Percentiles rank a stretch among this genome's conserved stretches.
phyloP scores from a whole-genome alignment of 306 rosid genomes.

The Trichosanthes cucumerina region DNA sequence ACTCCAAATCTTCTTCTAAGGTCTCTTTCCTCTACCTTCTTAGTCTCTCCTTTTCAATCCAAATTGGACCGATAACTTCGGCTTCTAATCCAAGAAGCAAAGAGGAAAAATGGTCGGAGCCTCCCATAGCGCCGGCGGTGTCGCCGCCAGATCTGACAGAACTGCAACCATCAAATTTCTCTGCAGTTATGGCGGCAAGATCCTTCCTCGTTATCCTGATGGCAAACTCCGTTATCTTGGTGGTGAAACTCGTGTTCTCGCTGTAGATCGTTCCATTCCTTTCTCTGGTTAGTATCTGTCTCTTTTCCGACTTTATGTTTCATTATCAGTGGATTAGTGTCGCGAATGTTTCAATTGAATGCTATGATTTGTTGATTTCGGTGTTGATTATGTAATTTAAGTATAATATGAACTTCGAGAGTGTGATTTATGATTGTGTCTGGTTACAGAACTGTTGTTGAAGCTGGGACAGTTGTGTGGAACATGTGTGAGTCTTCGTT shows the following conservation, averaged over 20 bases:
- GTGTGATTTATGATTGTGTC: slow-evolving; percentile 16
- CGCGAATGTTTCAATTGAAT: neutral
- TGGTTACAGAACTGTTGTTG: slow-evolving; percentile 50
- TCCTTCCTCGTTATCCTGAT: slow-evolving; percentile 89
- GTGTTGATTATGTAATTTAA: neutral
- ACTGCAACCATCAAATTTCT: slow-evolving; percentile 58
- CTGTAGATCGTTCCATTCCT: slow-evolving; percentile 57
- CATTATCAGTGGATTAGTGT: neutral
- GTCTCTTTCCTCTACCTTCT: neutral
- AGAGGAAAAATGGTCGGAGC: slow-evolving; percentile 36
- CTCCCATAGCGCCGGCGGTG: slow-evolving; percentile 11
- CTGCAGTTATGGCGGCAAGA: slow-evolving; percentile 88
- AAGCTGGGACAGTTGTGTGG: slow-evolving; percentile 72
- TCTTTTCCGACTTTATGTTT: neutral
- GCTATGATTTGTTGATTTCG: neutral
- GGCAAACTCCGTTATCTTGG: slow-evolving; percentile 87
- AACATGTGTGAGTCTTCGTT: slow-evolving; percentile 56
- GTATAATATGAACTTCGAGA: neutral
- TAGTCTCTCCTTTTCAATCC: neutral
- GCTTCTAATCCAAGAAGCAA: neutral
- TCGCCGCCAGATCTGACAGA: slow-evolving; percentile 8
- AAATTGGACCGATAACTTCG: neutral
- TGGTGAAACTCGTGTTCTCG: slow-evolving; percentile 84
- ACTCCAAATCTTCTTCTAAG: slow-evolving; percentile 15
- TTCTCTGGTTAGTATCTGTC: slow-evolving; percentile 52